Evolutionary conservation across 169 alveolate species (phyloP).

Genomic region (Hammondia hammondi): DNA sequence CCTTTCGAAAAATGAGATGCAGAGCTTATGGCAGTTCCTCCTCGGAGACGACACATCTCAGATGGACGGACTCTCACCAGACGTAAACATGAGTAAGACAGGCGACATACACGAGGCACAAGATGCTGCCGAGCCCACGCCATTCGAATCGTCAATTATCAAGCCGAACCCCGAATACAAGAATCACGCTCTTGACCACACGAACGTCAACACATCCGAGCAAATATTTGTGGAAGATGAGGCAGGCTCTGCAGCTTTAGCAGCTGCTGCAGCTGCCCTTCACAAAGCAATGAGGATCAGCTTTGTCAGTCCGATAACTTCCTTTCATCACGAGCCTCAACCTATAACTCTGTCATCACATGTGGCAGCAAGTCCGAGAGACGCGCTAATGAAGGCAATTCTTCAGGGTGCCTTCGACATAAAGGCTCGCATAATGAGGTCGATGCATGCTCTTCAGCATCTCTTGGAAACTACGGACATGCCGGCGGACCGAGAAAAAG

Average conservation of each 20-base stretch:
- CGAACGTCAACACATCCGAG: not conserved
- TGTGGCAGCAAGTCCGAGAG: not conserved
- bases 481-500: slow-evolving; percentile 13
- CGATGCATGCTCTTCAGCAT: slow-evolving; percentile 14
- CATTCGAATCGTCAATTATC: not conserved
- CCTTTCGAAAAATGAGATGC: not conserved
- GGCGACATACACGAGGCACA: not conserved
- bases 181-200: not conserved
- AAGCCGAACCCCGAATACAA: not conserved
- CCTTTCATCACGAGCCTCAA: not conserved
- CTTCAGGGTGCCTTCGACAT: slow-evolving; percentile 37
- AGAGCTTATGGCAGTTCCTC: slow-evolving; percentile 6
- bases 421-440: not conserved
- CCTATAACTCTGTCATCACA: not conserved
- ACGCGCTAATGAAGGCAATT: not conserved
- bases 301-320: not conserved
- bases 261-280: slow-evolving; percentile 23
- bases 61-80: not conserved
- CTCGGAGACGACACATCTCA: not conserved
- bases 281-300: not conserved
- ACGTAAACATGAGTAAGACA: not conserved
- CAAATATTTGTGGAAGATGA: not conserved
- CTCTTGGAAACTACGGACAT: slow-evolving; percentile 13
- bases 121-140: not conserved
- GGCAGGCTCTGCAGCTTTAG: not conserved